These are phyloP conservation scores for Fusarium sp. DNA, from an alignment of 2,329 filamentous ascomycete species.

Conservation along the genomic window DNA sequence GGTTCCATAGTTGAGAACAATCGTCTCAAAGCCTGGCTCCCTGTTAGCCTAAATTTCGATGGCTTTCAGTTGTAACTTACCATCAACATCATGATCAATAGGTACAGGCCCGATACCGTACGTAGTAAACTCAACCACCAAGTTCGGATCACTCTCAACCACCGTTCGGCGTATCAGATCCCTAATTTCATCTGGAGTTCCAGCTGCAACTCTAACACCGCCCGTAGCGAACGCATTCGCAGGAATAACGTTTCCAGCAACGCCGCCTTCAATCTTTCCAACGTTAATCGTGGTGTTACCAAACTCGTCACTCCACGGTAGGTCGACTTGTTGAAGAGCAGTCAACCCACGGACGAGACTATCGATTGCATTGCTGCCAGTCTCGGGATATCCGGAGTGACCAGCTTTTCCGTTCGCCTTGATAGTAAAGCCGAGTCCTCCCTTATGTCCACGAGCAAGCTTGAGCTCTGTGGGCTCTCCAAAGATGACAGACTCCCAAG, in stretches of 20 bases:
- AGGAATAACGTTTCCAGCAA: slow-evolving; percentile 12
- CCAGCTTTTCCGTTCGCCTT: slow-evolving; percentile 4
- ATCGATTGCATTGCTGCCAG: slow-evolving; percentile 12
- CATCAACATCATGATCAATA: slow-evolving; percentile 7
- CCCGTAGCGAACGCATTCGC: slow-evolving; percentile 1
- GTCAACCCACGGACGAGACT: slow-evolving; percentile 9
- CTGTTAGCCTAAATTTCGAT: fast-evolving
- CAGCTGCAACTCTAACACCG: neutral
- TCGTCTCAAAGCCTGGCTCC: slow-evolving; percentile 6
- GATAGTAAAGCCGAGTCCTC: neutral
- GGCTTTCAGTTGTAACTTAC: neutral
- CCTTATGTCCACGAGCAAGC: slow-evolving; percentile 11
- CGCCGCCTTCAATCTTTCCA: slow-evolving; percentile 10
- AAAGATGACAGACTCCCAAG: slow-evolving; percentile 18
- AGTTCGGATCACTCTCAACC: neutral
- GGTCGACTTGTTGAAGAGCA: neutral
- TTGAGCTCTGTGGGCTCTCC: slow-evolving; percentile 21
- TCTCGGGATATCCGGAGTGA: slow-evolving; percentile 18
- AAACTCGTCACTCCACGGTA: slow-evolving; percentile 1
- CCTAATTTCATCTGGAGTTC: slow-evolving; percentile 1
- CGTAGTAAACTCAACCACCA: neutral
- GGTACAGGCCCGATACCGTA: slow-evolving; percentile 8
- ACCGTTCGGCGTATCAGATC: neutral
- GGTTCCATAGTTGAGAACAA: slow-evolving; percentile 10
- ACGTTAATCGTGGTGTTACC: slow-evolving; percentile 8